Evolutionary conservation across 2,329 filamentous ascomycete species (phyloP).

Genomic region (Xylariaceae sp.): DNA sequence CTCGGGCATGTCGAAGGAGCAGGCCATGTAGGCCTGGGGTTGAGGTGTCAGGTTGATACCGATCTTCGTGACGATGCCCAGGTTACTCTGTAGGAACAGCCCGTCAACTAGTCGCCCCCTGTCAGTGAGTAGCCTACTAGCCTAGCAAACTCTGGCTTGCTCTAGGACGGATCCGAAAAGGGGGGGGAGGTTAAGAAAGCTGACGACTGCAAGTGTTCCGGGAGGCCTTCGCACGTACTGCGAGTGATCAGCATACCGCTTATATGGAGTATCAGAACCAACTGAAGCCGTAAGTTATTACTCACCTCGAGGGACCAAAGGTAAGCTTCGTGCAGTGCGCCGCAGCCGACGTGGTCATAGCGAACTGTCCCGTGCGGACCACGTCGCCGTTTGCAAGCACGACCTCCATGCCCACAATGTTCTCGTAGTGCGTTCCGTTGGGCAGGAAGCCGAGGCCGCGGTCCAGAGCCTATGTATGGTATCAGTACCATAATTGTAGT

Average conservation of each 20-base stretch:
- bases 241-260: no score
- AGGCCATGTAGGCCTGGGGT: constrained; percentile 39
- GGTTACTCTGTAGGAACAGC: constrained; percentile 44
- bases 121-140: no score
- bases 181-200: no score
- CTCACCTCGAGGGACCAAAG: constrained; percentile 29
- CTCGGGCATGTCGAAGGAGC: constrained; percentile 36
- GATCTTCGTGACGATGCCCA: constrained; percentile 50
- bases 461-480: constrained; percentile 32
- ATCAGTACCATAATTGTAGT: no score
- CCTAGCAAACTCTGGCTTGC: no score
- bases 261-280: no score
- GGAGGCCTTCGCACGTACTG: no score
- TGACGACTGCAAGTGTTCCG: no score
- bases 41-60: constrained; percentile 35
- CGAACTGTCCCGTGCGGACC: constrained; percentile 36
- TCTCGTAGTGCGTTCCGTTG: constrained; percentile 33
- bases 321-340: constrained; percentile 30
- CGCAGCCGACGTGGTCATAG: constrained; percentile 31
- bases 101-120: no score
- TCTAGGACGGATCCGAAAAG: no score
- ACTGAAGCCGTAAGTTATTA: no score
- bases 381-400: constrained; percentile 36
- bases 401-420: constrained; percentile 37
- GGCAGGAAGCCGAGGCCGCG: constrained; percentile 32